Evolutionary conservation across 2,329 filamentous ascomycete genomes (phyloP), one percentile per base, ranked within the genome.

Genomic region (Hymenoscyphus linearis): DNA sequence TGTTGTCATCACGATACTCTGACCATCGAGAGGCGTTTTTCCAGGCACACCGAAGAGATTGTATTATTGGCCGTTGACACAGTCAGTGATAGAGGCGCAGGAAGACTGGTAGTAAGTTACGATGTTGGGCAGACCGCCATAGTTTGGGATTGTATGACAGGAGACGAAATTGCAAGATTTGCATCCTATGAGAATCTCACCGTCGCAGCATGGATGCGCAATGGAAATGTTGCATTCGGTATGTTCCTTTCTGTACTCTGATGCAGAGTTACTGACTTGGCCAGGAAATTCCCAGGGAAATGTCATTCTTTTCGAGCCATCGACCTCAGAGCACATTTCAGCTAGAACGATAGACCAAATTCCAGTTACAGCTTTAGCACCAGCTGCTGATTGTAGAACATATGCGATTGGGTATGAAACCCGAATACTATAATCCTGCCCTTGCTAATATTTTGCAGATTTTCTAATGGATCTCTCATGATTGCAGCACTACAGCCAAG

Each of bases 171-270:
- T 62, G 87, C 93, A 44, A 85, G 93, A n/a, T 98, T 98, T 77
- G 87, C 88, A 26, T 95, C 93, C 0, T 97, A 96, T 71, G 91
- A 96, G 71, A 85, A 90, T 67, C 82, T 98, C 65, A 87, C 87
- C 25, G 88, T 91, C 34, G 93, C 93, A 40, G 82, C 90, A 13
- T 99, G 95, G 91, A 97, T 99, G 93, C 85, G 88, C 52, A 97
- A 97, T 76, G 95, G 95, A 59, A 96, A 96, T 76, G 88, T 99
- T 67, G 93, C 91, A 40, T 98, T 98, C 79, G 95, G 93, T 97
- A 81, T 75, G 86, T 71, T 59, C 54, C 31, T 12, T 59, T 5
- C 16, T 52, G 7, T 57, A 53, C 31, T 63, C 37, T 58, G 59
- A 27, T 27, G 35, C 58, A 44, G 58, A 62, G 53, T 64, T 66